A percentile compares a stretch with the other conserved stretches of the same genome.
phyloP scores from a whole-genome alignment of 2,329 filamentous ascomycete genomes.

The Tolypocladium amazonense region DNA sequence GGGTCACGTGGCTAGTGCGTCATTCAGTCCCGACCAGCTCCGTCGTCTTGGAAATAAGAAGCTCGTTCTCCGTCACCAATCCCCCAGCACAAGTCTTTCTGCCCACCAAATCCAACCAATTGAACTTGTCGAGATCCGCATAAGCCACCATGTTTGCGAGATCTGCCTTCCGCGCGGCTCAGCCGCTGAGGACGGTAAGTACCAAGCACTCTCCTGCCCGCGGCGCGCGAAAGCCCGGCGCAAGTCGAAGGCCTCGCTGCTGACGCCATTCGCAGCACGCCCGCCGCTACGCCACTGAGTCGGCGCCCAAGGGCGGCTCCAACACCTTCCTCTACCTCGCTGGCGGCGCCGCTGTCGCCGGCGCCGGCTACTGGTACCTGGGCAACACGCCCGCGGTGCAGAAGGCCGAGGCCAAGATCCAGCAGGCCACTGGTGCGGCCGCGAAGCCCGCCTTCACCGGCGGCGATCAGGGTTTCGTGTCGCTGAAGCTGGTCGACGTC shows the following conservation, averaged over 20 bases:
- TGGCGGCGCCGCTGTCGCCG: constrained; percentile 47
- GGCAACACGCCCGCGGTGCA: constrained; percentile 40
- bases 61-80: neutral
- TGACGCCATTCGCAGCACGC: constrained; percentile 32
- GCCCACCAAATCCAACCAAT: constrained; percentile 11
- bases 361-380: constrained; percentile 46
- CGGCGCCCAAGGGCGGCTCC: constrained; percentile 39
- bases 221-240: neutral
- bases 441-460: constrained; percentile 57
- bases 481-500: constrained; percentile 66
- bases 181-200: constrained; percentile 56
- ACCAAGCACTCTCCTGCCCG: neutral
- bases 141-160: constrained; percentile 52
- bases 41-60: neutral
- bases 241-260: neutral
- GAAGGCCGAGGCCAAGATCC: constrained; percentile 45
- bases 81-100: neutral
- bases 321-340: constrained; percentile 51
- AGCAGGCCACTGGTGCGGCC: constrained; percentile 25
- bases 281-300: constrained; percentile 60
- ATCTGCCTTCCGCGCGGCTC: constrained; percentile 51
- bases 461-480: constrained; percentile 82
- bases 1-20: neutral
- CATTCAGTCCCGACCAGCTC: neutral
- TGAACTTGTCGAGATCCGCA: constrained; percentile 6